phyloP scores from a whole-genome alignment of 148 eudicot species.

The Camellia japonica region DNA sequence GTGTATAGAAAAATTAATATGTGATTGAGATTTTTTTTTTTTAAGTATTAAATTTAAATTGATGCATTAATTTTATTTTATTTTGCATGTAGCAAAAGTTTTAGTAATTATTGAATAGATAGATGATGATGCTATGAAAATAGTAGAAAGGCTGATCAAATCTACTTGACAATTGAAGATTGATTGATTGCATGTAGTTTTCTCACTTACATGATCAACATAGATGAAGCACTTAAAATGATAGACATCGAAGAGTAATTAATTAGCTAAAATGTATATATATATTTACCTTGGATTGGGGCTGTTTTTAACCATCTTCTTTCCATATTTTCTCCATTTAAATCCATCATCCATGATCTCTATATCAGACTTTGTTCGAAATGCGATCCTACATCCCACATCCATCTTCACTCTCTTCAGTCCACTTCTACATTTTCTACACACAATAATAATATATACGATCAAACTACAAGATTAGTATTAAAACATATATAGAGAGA shows the following conservation, averaged over 20 bases:
- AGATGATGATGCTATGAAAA: no score
- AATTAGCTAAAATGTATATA: no score
- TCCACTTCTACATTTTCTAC: not conserved
- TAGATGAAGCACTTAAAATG: not conserved
- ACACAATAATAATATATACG: not conserved
- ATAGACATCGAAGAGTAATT: not conserved
- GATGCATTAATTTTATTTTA: no score
- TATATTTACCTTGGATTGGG: slow-evolving; percentile 13
- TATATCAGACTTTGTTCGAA: slow-evolving; percentile 5
- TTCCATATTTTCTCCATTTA: slow-evolving; percentile 20
- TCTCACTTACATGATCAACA: not conserved
- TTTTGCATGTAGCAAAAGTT: no score
- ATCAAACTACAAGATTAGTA: not conserved
- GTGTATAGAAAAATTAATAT: no score
- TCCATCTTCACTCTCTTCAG: slow-evolving; percentile 7
- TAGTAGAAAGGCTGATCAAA: not conserved
- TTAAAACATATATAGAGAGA: not conserved
- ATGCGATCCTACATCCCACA: slow-evolving; percentile 10
- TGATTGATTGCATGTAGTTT: not conserved
- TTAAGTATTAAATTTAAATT: no score
- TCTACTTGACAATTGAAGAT: not conserved
- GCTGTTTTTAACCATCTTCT: slow-evolving; percentile 12
- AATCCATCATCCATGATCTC: slow-evolving; percentile 19
- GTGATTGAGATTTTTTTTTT: no score
- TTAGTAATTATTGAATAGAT: no score